Base-by-base conservation (phyloP, 257 asterid genomes). In the Gentiana dahurica region DNA sequence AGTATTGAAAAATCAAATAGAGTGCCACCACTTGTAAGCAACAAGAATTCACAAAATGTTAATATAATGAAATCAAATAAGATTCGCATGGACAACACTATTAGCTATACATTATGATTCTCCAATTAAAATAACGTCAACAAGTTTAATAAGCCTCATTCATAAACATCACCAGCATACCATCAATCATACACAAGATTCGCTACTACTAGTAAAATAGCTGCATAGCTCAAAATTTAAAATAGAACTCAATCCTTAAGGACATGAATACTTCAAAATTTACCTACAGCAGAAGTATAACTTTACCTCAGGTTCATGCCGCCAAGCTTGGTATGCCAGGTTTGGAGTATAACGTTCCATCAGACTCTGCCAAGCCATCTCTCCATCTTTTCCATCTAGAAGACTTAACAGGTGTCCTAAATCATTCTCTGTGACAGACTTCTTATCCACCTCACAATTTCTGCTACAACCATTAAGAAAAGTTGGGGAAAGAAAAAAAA, bases 241-340 rank as follows among this genome's bases (percentile, higher is more conserved):
- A 11, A 3, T 12, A 65, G 66, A 64, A 71, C 57, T 64, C 54
- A 65, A 64, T 59, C 24, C 24, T 24, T 24, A 24, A 41, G 10
- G 46, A 41, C 46, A 41, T 41, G 58, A 39, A 43, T 61, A n/a
- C 4, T 46, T 5, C 35, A 4, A 49, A 47, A 53, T 24, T 24
- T 38, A 7, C 43, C 12, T 52, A 45, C 36, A 49, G 45, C 12
- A 36, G 53, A 44, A 51, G 41, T 43, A 47, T 54, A 68, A 61
- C 53, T 58, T 65, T 65, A 89, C 96, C 91, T 71, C 83, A 33
- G 95, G 88, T 64, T 90, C 97, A 49, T 86, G 81, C 69, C 89
- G 93, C 97, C 97, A 90, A 73, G 97, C 97, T 71, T 82, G 90
- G 83, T 86, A 84, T 32, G 86, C 55, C 79, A 90, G 53, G 78